Evolutionary conservation across 2,329 filamentous ascomycete species (phyloP).

Genomic region (Hypoxylon sp.): DNA sequence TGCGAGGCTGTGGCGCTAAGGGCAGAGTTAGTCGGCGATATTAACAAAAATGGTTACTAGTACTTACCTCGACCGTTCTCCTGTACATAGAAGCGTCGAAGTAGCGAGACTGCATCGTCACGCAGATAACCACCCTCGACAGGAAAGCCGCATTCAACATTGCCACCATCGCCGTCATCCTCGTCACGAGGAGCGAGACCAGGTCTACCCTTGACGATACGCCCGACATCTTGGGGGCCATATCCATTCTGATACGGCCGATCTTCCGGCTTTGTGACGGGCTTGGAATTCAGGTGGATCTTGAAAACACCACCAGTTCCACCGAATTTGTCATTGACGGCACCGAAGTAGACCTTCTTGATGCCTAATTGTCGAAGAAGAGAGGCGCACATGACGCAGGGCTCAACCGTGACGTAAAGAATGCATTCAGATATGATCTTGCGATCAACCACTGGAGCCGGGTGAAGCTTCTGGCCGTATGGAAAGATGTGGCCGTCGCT

Average conservation of each 20-base stretch:
- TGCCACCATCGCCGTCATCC: constrained; percentile 70
- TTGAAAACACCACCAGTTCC: constrained; percentile 94
- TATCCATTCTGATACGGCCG: constrained; percentile 54
- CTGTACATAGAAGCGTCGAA: constrained; percentile 96
- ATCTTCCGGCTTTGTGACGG: constrained; percentile 51
- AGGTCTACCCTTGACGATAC: constrained; percentile 58
- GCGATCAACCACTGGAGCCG: constrained; percentile 71
- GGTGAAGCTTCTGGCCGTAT: constrained; percentile 72
- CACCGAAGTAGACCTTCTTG: constrained; percentile 93
- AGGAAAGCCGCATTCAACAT: constrained; percentile 83
- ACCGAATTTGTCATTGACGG: constrained; percentile 96
- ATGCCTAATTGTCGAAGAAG: constrained; percentile 90
- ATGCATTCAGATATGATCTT: constrained; percentile 78
- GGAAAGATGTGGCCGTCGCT: constrained; percentile 71
- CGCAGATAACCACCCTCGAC: constrained; percentile 90
- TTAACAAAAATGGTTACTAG: constrained; percentile 2
- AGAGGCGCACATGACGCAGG: constrained; percentile 98
- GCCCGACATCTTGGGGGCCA: constrained; percentile 49
- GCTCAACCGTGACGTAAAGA: constrained; percentile 97
- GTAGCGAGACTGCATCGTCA: constrained; percentile 91
- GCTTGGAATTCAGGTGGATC: constrained; percentile 77
- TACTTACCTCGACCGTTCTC: constrained; percentile 89
- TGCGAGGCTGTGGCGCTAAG: constrained; percentile 55
- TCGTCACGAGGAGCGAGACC: constrained; percentile 57
- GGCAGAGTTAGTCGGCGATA: constrained; percentile 35